Conservation (phyloP, 1,284 basidiomycete species). For the Laetiporus sulphureus region DNA sequence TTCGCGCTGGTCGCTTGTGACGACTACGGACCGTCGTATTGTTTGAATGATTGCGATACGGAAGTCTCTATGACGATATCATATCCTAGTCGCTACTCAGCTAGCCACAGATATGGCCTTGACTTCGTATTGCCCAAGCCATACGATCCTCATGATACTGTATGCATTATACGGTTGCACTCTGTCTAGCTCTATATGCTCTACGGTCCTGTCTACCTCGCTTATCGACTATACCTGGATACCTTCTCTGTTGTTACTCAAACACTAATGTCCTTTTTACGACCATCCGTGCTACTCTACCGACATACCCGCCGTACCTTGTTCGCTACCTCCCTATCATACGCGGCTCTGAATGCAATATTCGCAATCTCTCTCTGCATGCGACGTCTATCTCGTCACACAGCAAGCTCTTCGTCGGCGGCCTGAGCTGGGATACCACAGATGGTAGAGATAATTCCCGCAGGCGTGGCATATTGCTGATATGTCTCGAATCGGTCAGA, state of each 20-base stretch:
- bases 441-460: conserved; percentile 61
- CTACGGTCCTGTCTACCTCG: conserved; percentile 11
- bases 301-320: conserved; percentile 21
- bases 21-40: conserved; percentile 9
- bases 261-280: conserved; percentile 22
- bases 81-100: not conserved
- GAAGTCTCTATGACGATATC: conserved; percentile 5
- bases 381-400: conserved; percentile 15
- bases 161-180: conserved; percentile 4
- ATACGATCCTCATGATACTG: conserved; percentile 5
- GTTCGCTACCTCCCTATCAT: conserved; percentile 12
- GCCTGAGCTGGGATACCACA: conserved; percentile 95
- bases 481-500: conserved; percentile 40
- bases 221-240: conserved; percentile 19
- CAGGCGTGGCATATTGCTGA: conserved; percentile 3
- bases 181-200: conserved; percentile 7
- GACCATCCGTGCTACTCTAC: conserved; percentile 22
- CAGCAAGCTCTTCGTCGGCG: conserved; percentile 98
- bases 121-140: conserved; percentile 3
- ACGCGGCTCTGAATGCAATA: conserved; percentile 14
- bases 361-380: conserved; percentile 9
- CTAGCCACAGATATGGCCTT: too few relatives aligned
- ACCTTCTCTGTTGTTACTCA: conserved; percentile 25
- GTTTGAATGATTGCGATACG: conserved; percentile 4
- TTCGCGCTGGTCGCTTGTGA: conserved; percentile 13